Conservation (phyloP, 2,329 filamentous ascomycete species). For the Colletotrichum tofieldiae region DNA sequence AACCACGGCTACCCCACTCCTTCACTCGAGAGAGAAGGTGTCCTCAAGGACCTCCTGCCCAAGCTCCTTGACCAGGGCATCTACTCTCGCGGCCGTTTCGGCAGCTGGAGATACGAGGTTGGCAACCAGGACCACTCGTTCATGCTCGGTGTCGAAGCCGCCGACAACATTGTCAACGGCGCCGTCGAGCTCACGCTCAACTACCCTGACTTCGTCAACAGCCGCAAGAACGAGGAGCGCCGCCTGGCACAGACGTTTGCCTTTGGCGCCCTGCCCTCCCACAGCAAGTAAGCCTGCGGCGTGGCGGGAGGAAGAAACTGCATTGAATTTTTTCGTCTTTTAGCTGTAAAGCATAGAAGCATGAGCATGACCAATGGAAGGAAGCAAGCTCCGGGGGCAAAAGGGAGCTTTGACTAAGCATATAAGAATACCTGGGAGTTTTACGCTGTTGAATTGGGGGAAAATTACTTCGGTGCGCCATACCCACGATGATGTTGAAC, state of each 20-base stretch:
- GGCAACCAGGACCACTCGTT: conserved; percentile 98
- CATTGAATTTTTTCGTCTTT: conserved; percentile 14
- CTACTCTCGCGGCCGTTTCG: conserved; percentile 95
- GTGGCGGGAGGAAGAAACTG: background rate
- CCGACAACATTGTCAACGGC: conserved; percentile 90
- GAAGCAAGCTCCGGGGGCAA: conserved; percentile 11
- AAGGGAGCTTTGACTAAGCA: conserved; percentile 34
- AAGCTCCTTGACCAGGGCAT: conserved; percentile 94
- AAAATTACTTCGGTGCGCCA: conserved; percentile 29
- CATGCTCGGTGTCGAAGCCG: conserved; percentile 96
- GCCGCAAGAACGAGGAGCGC: conserved; percentile 77
- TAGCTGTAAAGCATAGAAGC: conserved; percentile 32
- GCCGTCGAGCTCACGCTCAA: conserved; percentile 94
- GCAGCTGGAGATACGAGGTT: conserved; percentile 96
- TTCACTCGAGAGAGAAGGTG: conserved; percentile 93
- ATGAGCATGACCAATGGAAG: conserved; percentile 26
- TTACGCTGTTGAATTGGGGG: conserved; percentile 32
- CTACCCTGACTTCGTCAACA: conserved; percentile 97
- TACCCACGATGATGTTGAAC: conserved; percentile 40
- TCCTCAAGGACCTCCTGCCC: conserved; percentile 92
- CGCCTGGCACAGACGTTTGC: conserved; percentile 68
- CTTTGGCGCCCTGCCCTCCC: conserved; percentile 53
- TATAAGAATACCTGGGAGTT: conserved; percentile 43
- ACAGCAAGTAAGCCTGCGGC: conserved; percentile 49
- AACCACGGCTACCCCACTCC: conserved; percentile 99